Base-by-base conservation (phyloP, 2,329 filamentous ascomycete species). In the Phoma sp. region DNA sequence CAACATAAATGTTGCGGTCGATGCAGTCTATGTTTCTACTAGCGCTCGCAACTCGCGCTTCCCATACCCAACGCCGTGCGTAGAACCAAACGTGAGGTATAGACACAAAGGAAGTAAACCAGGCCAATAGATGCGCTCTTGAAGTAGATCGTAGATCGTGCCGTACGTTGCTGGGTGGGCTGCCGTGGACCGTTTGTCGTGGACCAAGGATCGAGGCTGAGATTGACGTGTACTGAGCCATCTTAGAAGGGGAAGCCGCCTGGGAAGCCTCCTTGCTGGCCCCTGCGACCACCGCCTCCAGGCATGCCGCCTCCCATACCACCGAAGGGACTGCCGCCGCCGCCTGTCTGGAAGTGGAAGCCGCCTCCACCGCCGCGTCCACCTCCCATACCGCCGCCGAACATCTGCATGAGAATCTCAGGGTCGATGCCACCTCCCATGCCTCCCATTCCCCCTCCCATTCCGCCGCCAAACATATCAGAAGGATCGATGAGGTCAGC, bases 401-500 rank as follows among this genome's bases (percentile, higher is more conserved):
- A 68, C 59, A 69, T 69, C 47, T 76, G 74, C 45, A 75, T 76
- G 29, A 76, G 73, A 54, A 57, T 63, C 21, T 48, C 43, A n/a
- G 15, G 53, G 11, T 56, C 70, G 37, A 75, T 74, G 29, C 81
- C 81, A 40, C 77, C 78, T 26, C 83, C 82, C 71, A 93, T 91
- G 17, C 78, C 76, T 43, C 73, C 72, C 30, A 75, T 74, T 36
- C 81, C 81, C 40, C 77, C 77, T 25, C 83, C 81, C 71, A 93
- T 91, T 7, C 51, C 71, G 28, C 80, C 81, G 51, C 86, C 85
- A 47, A 93, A 95, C 85, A 93, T 93, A 69, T 97, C 93, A 45
- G 87, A 84, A 3, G 91, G 90, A 71, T 97, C 93, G 53, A 95
- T 83, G 25, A 97, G 84, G 73, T 99, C 93, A 54, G 95, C 91